These are phyloP conservation scores for Pelargonium nanum DNA, from an alignment of 345 rosid genomes.

Conservation along the genomic window DNA sequence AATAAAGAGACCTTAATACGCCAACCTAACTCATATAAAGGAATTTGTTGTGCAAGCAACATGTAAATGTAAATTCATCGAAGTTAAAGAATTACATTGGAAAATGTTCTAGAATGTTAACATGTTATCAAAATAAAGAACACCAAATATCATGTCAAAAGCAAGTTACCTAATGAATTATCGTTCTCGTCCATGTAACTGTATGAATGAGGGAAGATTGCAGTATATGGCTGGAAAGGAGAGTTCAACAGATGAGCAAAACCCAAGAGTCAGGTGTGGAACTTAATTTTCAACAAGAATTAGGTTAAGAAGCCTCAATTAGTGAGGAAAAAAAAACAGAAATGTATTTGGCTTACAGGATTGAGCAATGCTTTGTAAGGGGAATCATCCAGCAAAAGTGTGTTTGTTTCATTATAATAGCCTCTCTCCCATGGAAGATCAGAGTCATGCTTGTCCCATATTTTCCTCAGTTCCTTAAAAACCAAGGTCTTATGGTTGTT, in stretches of 20 bases:
- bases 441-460: constrained; percentile 63
- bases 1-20: neutral
- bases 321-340: constrained; percentile 3
- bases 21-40: no score
- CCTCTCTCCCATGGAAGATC: constrained; percentile 59
- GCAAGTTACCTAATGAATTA: constrained; percentile 45
- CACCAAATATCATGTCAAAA: neutral
- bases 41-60: no score
- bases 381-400: constrained; percentile 75
- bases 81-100: neutral
- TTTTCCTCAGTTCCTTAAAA: constrained; percentile 59
- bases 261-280: constrained; percentile 4
- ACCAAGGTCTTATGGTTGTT: constrained; percentile 56
- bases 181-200: constrained; percentile 34
- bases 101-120: neutral
- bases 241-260: constrained; percentile 4
- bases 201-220: constrained; percentile 67
- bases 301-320: neutral
- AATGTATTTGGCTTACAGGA: constrained; percentile 49
- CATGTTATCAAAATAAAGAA: neutral
- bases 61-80: no score
- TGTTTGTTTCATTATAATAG: constrained; percentile 59
- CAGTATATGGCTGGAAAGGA: constrained; percentile 48
- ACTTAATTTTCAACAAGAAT: no score
- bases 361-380: constrained; percentile 92